Conservation (phyloP, 441 rosid species). For the Gossypium davidsonii region DNA sequence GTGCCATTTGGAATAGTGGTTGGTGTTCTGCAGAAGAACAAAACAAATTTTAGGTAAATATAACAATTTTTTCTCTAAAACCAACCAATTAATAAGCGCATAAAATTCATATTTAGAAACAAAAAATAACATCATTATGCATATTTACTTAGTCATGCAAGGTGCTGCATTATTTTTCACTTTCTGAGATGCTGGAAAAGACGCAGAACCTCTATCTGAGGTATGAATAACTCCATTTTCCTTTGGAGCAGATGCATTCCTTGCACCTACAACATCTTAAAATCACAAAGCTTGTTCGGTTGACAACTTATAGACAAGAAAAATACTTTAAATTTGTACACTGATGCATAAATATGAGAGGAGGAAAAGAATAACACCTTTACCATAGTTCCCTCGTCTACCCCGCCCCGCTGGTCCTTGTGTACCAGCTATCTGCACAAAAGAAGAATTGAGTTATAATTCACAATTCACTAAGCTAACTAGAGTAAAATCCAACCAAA, state of each 20-base stretch:
- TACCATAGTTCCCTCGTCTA: constrained; percentile 55
- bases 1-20: constrained; percentile 29
- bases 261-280: constrained; percentile 40
- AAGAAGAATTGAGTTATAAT: constrained; percentile 4
- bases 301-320: neutral
- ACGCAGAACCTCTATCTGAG: constrained; percentile 30
- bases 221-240: constrained; percentile 44
- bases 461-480: neutral
- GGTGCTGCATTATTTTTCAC: constrained; percentile 27
- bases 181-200: constrained; percentile 27
- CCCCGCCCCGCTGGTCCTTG: constrained; percentile 43
- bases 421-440: constrained; percentile 37
- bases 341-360: neutral
- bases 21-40: constrained; percentile 23
- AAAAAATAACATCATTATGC: neutral
- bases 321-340: neutral
- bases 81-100: neutral
- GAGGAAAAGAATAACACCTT: neutral
- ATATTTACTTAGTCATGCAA: constrained; percentile 40
- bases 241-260: constrained; percentile 44
- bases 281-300: constrained; percentile 3
- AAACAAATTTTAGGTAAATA: neutral
- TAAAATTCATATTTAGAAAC: neutral
- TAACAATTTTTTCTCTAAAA: neutral
- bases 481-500: neutral